Evolutionary conservation across 169 alveolate species (phyloP).

Genomic region (Plasmodium sp.): DNA sequence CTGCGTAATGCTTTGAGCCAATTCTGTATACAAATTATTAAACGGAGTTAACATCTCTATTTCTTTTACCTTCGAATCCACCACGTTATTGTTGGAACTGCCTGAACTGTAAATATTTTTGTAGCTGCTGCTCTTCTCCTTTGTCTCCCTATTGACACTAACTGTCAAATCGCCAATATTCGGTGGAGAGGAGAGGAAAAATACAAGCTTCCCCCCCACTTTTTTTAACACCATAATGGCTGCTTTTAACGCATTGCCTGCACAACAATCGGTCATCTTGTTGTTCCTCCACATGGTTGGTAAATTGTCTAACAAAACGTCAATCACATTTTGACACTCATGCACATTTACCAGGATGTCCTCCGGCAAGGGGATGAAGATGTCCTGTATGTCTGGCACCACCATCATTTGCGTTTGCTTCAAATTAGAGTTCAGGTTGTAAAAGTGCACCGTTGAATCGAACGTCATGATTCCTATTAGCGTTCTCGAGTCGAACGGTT

Average conservation of each 20-base stretch:
- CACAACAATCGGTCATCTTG: slow-evolving; percentile 87
- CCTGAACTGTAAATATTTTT: slow-evolving; percentile 60
- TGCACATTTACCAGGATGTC: slow-evolving; percentile 89
- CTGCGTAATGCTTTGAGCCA: slow-evolving; percentile 83
- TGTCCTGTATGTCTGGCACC: slow-evolving; percentile 93
- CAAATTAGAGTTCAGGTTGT: slow-evolving; percentile 86
- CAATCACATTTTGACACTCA: slow-evolving; percentile 83
- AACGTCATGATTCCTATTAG: slow-evolving; percentile 95
- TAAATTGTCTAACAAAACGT: slow-evolving; percentile 84
- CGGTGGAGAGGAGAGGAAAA: slow-evolving; percentile 89
- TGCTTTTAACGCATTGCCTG: slow-evolving; percentile 92
- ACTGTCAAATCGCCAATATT: slow-evolving; percentile 89
- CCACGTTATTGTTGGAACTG: slow-evolving; percentile 64
- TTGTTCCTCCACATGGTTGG: slow-evolving; percentile 91
- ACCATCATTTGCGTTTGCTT: slow-evolving; percentile 93
- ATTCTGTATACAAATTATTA: slow-evolving; percentile 75
- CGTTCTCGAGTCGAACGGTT: slow-evolving; percentile 88
- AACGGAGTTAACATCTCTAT: slow-evolving; percentile 79
- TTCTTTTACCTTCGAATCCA: slow-evolving; percentile 79
- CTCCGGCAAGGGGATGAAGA: slow-evolving; percentile 95
- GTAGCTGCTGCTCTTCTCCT: slow-evolving; percentile 73
- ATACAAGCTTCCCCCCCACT: slow-evolving; percentile 95
- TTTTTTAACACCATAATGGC: slow-evolving; percentile 93
- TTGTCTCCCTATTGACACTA: slow-evolving; percentile 79
- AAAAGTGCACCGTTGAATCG: slow-evolving; percentile 96